phyloP scores from a whole-genome alignment of 495 filamentous ascomycete species.

The Hypoxylon lienhwacheense region DNA sequence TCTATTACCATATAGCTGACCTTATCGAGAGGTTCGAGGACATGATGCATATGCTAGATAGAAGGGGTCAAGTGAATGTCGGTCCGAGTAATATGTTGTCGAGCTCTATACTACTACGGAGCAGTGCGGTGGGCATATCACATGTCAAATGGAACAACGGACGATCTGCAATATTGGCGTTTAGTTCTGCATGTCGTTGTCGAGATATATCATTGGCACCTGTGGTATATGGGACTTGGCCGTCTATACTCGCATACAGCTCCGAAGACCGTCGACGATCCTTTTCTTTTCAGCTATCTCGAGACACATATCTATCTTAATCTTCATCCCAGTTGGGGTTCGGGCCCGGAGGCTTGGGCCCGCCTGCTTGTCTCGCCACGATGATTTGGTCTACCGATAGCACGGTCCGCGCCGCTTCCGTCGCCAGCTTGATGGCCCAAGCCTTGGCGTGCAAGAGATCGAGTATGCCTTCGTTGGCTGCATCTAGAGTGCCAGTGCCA shows the following conservation, averaged over 20 bases:
- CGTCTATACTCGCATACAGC: slow-evolving; percentile 24
- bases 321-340: slow-evolving; percentile 99
- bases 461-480: slow-evolving; percentile 85
- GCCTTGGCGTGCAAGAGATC: slow-evolving; percentile 89
- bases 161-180: background rate
- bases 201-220: slow-evolving; percentile 18
- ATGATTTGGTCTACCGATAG: slow-evolving; percentile 99
- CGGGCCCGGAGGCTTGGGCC: slow-evolving; percentile 91
- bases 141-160: background rate
- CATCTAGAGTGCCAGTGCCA: slow-evolving; percentile 78
- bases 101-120: background rate
- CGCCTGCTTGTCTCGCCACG: slow-evolving; percentile 94
- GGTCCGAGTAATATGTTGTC: too few relatives aligned
- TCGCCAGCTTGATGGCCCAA: slow-evolving; percentile 96
- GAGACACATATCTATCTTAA: slow-evolving; percentile 50
- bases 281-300: slow-evolving; percentile 2
- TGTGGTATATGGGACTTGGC: slow-evolving; percentile 12
- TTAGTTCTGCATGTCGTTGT: slow-evolving; percentile 7
- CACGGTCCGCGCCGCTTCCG: slow-evolving; percentile 90
- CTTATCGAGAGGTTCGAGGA: too few relatives aligned
- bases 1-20: too few relatives aligned
- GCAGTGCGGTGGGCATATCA: background rate
- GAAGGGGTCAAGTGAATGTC: too few relatives aligned
- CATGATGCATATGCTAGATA: too few relatives aligned
- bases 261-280: slow-evolving; percentile 2